Percentiles rank a stretch among this genome's conserved stretches.
Conservation (phyloP, 192 early-diverging fungal genomes). For the Gaertneriomyces sp. region DNA sequence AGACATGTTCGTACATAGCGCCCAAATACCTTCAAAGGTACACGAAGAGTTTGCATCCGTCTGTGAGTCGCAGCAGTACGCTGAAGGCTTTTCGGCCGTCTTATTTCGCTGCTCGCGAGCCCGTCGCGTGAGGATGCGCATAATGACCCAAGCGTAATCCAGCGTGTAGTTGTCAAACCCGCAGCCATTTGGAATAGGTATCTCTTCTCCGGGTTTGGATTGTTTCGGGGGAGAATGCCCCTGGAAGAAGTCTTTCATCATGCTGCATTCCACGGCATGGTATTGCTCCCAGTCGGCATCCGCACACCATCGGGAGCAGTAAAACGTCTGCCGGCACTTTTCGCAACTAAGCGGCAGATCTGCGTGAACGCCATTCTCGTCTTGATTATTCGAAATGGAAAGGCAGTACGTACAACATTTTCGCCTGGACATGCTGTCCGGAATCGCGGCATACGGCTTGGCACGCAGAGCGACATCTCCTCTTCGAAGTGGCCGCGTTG, state of each 20-base stretch:
- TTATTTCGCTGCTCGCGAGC: constrained; percentile 11
- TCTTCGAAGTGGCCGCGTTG: constrained; percentile 1
- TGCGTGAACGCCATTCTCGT: not conserved
- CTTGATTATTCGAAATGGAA: constrained; percentile 4
- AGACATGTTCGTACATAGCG: constrained; percentile 20
- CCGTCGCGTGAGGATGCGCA: constrained; percentile 22
- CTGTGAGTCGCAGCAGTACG: not conserved
- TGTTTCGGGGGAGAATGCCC: not conserved
- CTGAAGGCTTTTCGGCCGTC: not conserved
- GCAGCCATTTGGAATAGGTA: not conserved
- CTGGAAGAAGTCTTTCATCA: constrained; percentile 24
- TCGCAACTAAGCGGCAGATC: not conserved
- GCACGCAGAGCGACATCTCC: constrained; percentile 26
- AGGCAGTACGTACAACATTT: constrained; percentile 36
- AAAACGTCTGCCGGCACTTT: constrained; percentile 24
- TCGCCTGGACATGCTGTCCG: constrained; percentile 24
- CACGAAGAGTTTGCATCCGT: not conserved
- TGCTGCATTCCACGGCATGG: constrained; percentile 27
- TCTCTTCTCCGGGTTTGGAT: not conserved
- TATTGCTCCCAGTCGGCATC: constrained; percentile 24
- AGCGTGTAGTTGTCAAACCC: constrained; percentile 15
- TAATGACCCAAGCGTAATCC: constrained; percentile 39
- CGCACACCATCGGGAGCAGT: constrained; percentile 29
- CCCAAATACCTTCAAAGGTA: constrained; percentile 15
- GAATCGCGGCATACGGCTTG: constrained; percentile 32